These are phyloP conservation scores for Pleurotus platypus DNA, from an alignment of 768 basidiomycete genomes.

Conservation along the genomic window DNA sequence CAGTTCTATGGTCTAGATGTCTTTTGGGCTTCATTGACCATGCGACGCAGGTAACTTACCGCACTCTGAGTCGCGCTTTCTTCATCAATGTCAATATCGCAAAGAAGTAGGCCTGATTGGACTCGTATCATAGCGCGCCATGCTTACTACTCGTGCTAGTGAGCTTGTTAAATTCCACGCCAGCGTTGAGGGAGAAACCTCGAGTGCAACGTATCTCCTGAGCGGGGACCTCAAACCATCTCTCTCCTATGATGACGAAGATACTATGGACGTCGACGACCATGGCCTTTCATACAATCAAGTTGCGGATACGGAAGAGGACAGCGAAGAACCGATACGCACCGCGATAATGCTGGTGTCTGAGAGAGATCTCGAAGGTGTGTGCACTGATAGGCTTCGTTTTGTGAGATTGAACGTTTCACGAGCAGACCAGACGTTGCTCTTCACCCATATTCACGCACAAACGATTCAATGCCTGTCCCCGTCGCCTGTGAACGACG, in stretches of 20 bases:
- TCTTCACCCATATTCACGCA: conserved; percentile 49
- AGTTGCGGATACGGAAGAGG: conserved; percentile 33
- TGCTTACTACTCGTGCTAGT: conserved; percentile 30
- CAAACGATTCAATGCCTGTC: conserved; percentile 73
- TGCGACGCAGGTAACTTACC: conserved; percentile 66
- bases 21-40: not conserved
- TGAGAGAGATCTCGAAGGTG: conserved; percentile 65
- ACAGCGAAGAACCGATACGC: conserved; percentile 41
- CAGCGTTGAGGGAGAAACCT: conserved; percentile 37
- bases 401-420: not conserved
- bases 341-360: conserved; percentile 55
- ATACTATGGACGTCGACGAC: conserved; percentile 6
- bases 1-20: conserved; percentile 10
- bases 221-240: conserved; percentile 46
- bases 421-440: conserved; percentile 39
- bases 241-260: conserved; percentile 1
- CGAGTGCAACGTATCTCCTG: conserved; percentile 67
- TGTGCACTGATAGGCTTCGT: conserved; percentile 15
- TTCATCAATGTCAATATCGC: conserved; percentile 73
- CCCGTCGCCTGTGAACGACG: conserved; percentile 54
- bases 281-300: not conserved
- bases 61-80: conserved; percentile 69
- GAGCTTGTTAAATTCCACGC: conserved; percentile 60
- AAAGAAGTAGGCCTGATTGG: conserved; percentile 56
- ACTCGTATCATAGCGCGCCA: not conserved